Evolutionary conservation across 2,329 filamentous ascomycete genomes (phyloP).

Genomic region (Curvularia hawaiiensis): DNA sequence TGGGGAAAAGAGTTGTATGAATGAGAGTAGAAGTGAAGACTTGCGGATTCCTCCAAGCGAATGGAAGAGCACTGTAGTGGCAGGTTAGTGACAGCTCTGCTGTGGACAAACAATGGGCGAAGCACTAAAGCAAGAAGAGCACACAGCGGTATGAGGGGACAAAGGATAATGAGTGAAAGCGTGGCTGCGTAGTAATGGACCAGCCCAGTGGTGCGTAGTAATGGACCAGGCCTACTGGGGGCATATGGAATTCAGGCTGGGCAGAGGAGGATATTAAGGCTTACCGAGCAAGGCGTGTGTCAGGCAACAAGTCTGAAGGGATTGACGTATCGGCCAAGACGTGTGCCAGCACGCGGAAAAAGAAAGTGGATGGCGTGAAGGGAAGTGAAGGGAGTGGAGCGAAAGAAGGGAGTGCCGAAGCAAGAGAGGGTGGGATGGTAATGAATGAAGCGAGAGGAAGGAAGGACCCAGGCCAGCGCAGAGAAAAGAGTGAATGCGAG

Average conservation of each 20-base stretch:
- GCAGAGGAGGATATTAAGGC: background rate
- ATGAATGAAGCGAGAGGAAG: constrained; percentile 36
- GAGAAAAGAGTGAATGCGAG: constrained; percentile 10
- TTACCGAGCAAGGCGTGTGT: constrained; percentile 30
- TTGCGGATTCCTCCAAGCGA: constrained; percentile 24
- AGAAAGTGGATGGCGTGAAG: constrained; percentile 22
- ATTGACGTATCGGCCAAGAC: constrained; percentile 44
- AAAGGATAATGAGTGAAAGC: constrained; percentile 12
- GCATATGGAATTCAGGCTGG: background rate
- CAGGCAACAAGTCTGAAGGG: constrained; percentile 29
- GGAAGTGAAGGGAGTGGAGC: constrained; percentile 18
- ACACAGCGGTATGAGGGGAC: constrained; percentile 3
- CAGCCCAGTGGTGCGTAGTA: too few relatives aligned
- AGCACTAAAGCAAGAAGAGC: constrained; percentile 12
- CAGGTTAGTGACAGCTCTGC: constrained; percentile 24
- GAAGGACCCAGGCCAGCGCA: constrained; percentile 25
- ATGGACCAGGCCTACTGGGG: constrained; percentile 14
- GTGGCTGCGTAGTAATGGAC: background rate
- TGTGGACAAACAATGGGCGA: constrained; percentile 16
- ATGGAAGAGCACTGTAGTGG: constrained; percentile 29
- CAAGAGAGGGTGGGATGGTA: constrained; percentile 31
- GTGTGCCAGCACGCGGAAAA: constrained; percentile 46
- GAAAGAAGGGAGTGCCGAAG: constrained; percentile 15
- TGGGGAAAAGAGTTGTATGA: constrained; percentile 19
- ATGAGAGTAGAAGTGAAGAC: constrained; percentile 19